Evolutionary conservation across 192 early-diverging fungal genomes (phyloP), one percentile per base, ranked within the genome.

Genomic region (Diversispora epigaea): DNA sequence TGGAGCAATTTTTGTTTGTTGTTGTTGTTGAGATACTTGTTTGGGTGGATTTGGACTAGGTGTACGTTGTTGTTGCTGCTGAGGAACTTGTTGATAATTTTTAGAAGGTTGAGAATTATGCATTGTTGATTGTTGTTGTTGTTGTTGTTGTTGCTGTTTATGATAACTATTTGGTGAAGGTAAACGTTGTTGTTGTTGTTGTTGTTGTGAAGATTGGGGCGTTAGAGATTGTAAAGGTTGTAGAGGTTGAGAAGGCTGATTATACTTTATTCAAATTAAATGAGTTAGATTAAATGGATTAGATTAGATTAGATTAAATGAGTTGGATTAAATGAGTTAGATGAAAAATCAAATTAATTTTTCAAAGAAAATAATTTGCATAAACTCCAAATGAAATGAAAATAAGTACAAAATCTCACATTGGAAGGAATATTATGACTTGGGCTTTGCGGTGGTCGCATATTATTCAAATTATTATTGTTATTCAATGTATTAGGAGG

Each of bases 401-500:
- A 52, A 69, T 54, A 5, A 14, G 19, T n/a, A 21, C 43, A 41
- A 70, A 55, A 55, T 19, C 39, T 71, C 56, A 71, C 52, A 12
- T 43, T 40, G 11, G 66, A 17, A 46, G 46, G 2, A 50, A 68
- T 50, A 56, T 41, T 25, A 1, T 49, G 3, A 25, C 40, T 7
- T 43, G 54, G 21, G 3, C 47, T 55, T 3, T 0, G 25, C 25
- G 25, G 25, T 32, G 25, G 25, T 32, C 25, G 25, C 25, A 32
- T 32, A 32, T 32, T 32, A 32, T 32, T 32, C 2, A 32, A 32
- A 32, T 32, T 32, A 32, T 32, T 77, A 17, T 82, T 78, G 22
- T 68, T 65, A 56, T 68, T 58, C 7, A 82, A 71, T 17, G 76
- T 74, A 57, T 83, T 78, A 19, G 71, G 80, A 7, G 82, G 77